Evolutionary conservation across 1,284 basidiomycete genomes (phyloP), one percentile per base, ranked within the genome.

Genomic region (Cystobasidium slooffiae): DNA sequence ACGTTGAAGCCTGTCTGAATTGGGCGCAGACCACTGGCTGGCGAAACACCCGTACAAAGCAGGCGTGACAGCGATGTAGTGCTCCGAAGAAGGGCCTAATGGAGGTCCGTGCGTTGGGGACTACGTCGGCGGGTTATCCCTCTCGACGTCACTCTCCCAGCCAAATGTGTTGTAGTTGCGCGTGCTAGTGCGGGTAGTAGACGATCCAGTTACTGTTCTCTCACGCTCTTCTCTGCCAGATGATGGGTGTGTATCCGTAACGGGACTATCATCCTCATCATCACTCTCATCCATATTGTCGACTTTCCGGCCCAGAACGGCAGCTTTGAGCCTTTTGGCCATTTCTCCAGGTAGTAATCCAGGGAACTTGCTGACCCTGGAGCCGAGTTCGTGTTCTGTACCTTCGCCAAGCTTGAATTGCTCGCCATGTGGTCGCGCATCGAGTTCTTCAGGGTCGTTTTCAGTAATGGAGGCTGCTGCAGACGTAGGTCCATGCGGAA

Each of bases 221-320:
- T 66, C 22, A 7, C 64, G 20, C 49, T 12, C 53, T 56, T 41
- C 55, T 9, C n/a, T 39, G 3, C 39, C 46, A 16, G 8, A 5
- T 31, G 12, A 53, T 6, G n/a, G 8, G 18, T 58, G 24, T 18
- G 53, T 56, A 44, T 72, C 69, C 9, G 69, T 63, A 18, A 51
- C 69, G 49, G 70, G 70, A 59, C 70, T 73, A 53, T 73, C 70
- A 3, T 73, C 70, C 7, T 73, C 70, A 44, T 73, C 70, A 41
- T 73, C 70, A 63, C 70, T 73, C 59, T 73, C 70, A 52, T 73
- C 70, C 9, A 39, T 16, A 41, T 52, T 31, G 20, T 46, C 41
- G 31, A 49, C 53, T 47, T 49, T 43, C 12, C 53, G 43, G 7
- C 68, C 68, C 9, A 55, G 10, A 20, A 73, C 62, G n/a, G 55